phyloP scores from a whole-genome alignment of 768 basidiomycete genomes.

The Podaxis sp. region DNA sequence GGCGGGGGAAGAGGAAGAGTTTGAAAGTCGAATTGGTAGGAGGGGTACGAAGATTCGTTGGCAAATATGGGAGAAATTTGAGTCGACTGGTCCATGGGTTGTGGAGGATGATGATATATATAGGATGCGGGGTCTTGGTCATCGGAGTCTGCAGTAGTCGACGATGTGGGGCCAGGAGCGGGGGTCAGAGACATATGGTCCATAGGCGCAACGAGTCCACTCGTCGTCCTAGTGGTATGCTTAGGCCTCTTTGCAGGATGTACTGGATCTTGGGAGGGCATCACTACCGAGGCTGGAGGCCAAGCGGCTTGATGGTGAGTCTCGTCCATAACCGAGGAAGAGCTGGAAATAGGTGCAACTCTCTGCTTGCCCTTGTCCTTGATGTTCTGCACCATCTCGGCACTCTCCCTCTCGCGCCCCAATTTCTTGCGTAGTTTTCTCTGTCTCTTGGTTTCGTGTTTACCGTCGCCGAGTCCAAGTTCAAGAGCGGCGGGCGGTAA shows the following conservation, averaged over 20 bases:
- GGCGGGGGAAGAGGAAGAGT: not conserved
- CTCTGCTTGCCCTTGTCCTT: conserved; percentile 2
- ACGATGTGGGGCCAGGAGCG: not conserved
- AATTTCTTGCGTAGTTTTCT: not conserved
- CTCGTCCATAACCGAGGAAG: not conserved
- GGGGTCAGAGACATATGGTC: not conserved
- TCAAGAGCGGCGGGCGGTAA: conserved; percentile 12
- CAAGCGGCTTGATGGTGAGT: not conserved
- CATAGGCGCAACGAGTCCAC: not conserved
- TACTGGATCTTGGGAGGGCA: not conserved
- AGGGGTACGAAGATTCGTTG: not conserved
- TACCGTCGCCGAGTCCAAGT: not conserved
- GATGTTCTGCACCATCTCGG: not conserved
- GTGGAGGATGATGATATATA: not conserved
- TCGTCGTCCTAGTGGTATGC: not conserved
- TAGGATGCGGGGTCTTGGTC: not conserved
- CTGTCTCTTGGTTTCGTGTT: not conserved
- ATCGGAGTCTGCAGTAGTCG: not conserved
- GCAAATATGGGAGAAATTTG: not conserved
- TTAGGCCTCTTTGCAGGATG: not conserved
- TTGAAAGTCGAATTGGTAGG: not conserved
- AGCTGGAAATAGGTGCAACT: not conserved
- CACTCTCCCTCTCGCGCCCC: not conserved
- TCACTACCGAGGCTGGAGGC: not conserved
- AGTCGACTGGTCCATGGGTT: not conserved